Evolutionary conservation across 2,329 filamentous ascomycete species (phyloP).

Genomic region (Chrysoporthe puriensis): DNA sequence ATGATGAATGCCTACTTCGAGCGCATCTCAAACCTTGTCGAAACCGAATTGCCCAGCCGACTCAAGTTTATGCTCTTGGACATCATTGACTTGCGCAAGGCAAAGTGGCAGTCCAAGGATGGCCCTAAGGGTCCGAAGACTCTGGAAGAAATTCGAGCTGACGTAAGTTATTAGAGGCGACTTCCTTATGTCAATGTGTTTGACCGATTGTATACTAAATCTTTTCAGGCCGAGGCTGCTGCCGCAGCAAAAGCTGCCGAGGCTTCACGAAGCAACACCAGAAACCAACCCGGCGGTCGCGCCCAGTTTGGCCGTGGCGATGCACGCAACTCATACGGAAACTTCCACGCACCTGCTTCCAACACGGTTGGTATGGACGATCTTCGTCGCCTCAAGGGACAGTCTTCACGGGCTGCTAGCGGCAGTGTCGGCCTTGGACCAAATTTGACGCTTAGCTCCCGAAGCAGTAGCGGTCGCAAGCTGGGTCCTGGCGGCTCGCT

Average conservation of each 20-base stretch:
- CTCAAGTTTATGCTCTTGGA: conserved; percentile 97
- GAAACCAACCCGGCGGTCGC: conserved; percentile 70
- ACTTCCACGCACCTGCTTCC: conserved; percentile 72
- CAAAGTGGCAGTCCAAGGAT: conserved; percentile 85
- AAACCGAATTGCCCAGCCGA: conserved; percentile 81
- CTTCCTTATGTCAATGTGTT: too few species aligned
- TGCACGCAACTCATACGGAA: conserved; percentile 78
- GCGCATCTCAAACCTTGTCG: conserved; percentile 81
- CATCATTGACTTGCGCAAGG: conserved; percentile 79
- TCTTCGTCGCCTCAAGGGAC: conserved; percentile 77
- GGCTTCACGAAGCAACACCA: conserved; percentile 60
- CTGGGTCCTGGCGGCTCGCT: conserved; percentile 76
- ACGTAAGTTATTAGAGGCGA: conserved; percentile 54
- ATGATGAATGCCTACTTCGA: conserved; percentile 95
- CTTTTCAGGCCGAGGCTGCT: conserved; percentile 65
- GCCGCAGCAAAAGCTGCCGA: conserved; percentile 84
- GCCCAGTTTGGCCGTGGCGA: conserved; percentile 75
- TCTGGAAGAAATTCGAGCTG: conserved; percentile 85
- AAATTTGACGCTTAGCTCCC: conserved; percentile 83
- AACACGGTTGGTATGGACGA: conserved; percentile 93
- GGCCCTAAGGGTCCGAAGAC: conserved; percentile 95
- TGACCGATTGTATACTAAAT: conserved; percentile 32
- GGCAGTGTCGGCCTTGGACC: conserved; percentile 74
- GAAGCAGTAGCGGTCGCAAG: conserved; percentile 86
- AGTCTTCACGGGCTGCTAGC: conserved; percentile 62